phyloP scores from a whole-genome alignment of 768 basidiomycete species.

The Calocybe indica region DNA sequence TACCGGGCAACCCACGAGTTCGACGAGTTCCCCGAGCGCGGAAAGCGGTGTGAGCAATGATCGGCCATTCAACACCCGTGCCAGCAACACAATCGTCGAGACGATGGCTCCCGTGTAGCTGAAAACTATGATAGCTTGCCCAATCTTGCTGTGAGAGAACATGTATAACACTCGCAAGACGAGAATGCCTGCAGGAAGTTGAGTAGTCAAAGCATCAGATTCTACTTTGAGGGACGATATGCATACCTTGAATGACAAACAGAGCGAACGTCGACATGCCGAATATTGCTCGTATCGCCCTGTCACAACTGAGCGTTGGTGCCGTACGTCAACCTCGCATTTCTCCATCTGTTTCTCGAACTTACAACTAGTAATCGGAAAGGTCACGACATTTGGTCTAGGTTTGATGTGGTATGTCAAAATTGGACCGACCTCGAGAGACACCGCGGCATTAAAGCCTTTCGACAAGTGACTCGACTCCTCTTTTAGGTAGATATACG shows the following conservation, averaged over 20 bases:
- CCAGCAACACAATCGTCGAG: conserved; percentile 4
- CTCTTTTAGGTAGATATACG: no score
- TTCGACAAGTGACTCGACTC: no score
- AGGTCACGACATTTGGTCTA: no score
- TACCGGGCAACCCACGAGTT: conserved; percentile 9
- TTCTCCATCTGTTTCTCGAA: no score
- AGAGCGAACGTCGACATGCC: conserved; percentile 8
- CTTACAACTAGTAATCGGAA: no score
- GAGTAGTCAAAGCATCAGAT: neutral
- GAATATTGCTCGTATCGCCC: conserved; percentile 7
- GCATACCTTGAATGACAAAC: conserved; percentile 11
- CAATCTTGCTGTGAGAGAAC: conserved; percentile 8
- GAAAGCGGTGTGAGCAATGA: conserved; percentile 5
- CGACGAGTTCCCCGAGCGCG: neutral
- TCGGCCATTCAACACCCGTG: neutral
- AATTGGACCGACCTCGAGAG: conserved; percentile 3
- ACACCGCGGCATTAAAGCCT: conserved; percentile 8
- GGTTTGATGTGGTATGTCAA: no score
- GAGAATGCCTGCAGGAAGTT: conserved; percentile 5
- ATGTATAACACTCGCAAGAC: conserved; percentile 10
- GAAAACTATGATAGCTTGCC: conserved; percentile 4
- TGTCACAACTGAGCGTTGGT: conserved; percentile 5
- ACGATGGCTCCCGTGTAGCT: conserved; percentile 5
- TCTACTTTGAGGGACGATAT: neutral
- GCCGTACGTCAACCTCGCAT: neutral